Evolutionary conservation across 108 stramenopile genomes (phyloP).

Genomic region (Seminavis robusta): DNA sequence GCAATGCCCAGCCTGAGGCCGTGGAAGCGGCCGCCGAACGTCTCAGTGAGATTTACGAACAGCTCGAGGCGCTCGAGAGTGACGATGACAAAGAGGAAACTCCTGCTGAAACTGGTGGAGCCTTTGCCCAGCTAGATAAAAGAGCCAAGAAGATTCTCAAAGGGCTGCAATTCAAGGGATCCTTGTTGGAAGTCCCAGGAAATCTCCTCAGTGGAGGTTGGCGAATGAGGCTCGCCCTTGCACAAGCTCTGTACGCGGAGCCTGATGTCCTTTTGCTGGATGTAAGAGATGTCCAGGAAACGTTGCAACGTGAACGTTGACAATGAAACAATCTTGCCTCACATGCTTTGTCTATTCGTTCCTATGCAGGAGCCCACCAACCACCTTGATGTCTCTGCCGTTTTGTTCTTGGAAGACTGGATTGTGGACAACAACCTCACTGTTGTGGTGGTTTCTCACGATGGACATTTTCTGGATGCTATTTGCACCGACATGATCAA

Average conservation of each 20-base stretch:
- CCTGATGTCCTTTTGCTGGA: constrained; percentile 88
- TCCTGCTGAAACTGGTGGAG: constrained; percentile 57
- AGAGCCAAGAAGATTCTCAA: constrained; percentile 55
- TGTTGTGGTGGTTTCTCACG: constrained; percentile 88
- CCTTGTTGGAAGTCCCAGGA: constrained; percentile 68
- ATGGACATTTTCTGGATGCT: constrained; percentile 84
- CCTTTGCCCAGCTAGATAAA: too few species aligned
- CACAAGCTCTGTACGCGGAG: constrained; percentile 63
- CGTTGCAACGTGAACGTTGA: too few species aligned
- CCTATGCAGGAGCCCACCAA: constrained; percentile 92
- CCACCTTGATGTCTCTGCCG: constrained; percentile 93
- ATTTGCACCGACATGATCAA: constrained; percentile 57
- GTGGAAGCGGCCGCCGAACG: constrained; percentile 46
- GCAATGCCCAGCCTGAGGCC: constrained; percentile 43
- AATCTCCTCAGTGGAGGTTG: constrained; percentile 86
- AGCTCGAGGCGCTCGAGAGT: constrained; percentile 71
- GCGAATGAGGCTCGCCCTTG: constrained; percentile 91
- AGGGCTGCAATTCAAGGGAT: constrained; percentile 57
- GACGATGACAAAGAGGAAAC: constrained; percentile 59
- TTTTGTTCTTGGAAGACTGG: constrained; percentile 82
- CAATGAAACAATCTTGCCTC: too few species aligned
- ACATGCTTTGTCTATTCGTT: too few species aligned
- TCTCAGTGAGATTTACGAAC: constrained; percentile 57
- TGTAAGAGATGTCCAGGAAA: too few species aligned
- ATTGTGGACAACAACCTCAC: constrained; percentile 58